Evolutionary conservation across 306 rosid genomes (phyloP), one percentile per base, ranked within the genome.

Genomic region (Argentina anserina): DNA sequence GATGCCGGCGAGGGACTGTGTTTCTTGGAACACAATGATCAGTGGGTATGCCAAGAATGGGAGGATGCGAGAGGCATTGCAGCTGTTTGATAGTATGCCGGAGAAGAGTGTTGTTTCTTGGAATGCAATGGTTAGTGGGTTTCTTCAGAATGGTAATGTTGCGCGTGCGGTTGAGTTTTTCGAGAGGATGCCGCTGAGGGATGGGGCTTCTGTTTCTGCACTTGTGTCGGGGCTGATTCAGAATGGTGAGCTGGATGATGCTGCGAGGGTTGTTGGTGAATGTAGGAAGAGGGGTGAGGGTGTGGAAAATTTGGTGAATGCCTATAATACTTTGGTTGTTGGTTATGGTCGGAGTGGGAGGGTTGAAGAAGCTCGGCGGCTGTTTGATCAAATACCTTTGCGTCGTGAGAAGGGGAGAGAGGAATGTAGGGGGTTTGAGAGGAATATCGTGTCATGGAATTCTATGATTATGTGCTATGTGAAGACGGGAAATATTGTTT

Each of bases 51-150:
- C 86, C 43, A 80, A 74, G 81, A 82, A 75, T 75, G 75, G 81
- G 52, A 66, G 65, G 76, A 82, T 85, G 81, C 78, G 65, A 9
- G 63, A 66, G 58, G 89, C 86, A 9, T 69, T 80, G 1, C n/a
- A 69, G 41, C 71, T 85, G 74, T 85, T 85, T 52, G 41, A 80
- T 49, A 29, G 37, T 15, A 85, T 85, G 86, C 83, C 81, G 3
- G 47, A 74, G 72, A 68, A 50, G 63, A 77, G 81, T 77, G 81
- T 82, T 13, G 61, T 82, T 40, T 70, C 89, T 17, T 85, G 89
- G 89, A 85, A 85, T 78, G 89, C 84, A 43, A 68, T 85, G 84
- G 78, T 85, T 61, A 76, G 75, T 25, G 89, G 89, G 73, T 85
- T 76, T 80, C 65, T 81, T 31, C 79, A 23, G 74, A 82, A 85